phyloP scores from a whole-genome alignment of 2,329 filamentous ascomycete genomes.

The Hypoxylon sp. region DNA sequence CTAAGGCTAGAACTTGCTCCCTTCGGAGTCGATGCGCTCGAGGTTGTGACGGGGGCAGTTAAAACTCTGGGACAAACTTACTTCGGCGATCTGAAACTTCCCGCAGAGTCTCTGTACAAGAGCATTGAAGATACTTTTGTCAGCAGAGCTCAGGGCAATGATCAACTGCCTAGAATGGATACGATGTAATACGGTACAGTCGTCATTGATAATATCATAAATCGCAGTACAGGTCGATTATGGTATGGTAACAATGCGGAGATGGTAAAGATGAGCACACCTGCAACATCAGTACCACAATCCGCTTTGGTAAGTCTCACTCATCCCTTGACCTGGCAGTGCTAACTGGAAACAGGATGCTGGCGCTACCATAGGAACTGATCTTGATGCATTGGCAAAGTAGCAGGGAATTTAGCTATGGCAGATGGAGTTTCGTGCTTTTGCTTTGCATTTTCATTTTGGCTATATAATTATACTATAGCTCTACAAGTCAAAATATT shows the following conservation, averaged over 20 bases:
- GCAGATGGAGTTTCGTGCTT: too few relatives aligned
- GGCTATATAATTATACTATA: too few relatives aligned
- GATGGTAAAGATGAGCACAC: conserved; percentile 38
- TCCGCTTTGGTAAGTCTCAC: conserved; percentile 37
- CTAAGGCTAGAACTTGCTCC: conserved; percentile 47
- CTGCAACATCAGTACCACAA: conserved; percentile 39
- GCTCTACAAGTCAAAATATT: too few relatives aligned
- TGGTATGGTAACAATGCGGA: conserved; percentile 44
- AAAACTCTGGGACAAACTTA: conserved; percentile 46
- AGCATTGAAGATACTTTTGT: conserved; percentile 39
- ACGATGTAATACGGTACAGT: conserved; percentile 40
- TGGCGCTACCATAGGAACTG: conserved; percentile 40
- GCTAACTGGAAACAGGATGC: conserved; percentile 41
- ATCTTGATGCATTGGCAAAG: conserved; percentile 39
- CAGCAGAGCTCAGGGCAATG: conserved; percentile 42
- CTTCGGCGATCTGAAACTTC: conserved; percentile 45
- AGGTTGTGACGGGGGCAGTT: conserved; percentile 46
- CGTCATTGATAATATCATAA: conserved; percentile 39
- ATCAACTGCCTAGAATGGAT: conserved; percentile 42
- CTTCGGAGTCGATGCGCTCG: conserved; percentile 46
- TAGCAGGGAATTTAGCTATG: neutral
- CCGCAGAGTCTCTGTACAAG: conserved; percentile 43
- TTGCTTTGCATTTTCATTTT: too few relatives aligned
- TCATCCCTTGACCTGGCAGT: neutral
- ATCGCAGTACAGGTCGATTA: conserved; percentile 39